Evolutionary conservation across 352 stramenopile species (phyloP).

Genomic region (Globisporangium megalacanthum): DNA sequence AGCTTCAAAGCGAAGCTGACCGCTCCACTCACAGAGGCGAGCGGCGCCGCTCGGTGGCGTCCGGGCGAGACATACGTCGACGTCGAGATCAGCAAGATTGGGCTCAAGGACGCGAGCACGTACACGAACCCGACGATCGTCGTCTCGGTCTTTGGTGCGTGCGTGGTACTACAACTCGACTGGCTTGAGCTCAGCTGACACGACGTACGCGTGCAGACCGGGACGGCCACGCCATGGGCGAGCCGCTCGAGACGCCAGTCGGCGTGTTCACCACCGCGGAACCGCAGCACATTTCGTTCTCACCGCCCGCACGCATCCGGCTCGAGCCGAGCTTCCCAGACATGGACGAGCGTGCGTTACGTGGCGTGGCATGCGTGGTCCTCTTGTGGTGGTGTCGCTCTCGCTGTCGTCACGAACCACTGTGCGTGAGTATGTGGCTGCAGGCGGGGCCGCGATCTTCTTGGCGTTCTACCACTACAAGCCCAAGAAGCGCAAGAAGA

Average conservation of each 20-base stretch:
- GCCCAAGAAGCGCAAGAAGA: constrained; percentile 71
- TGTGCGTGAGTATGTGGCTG: background rate
- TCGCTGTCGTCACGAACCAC: too few relatives aligned
- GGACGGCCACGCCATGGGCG: constrained; percentile 44
- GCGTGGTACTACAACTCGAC: background rate
- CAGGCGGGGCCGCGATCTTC: constrained; percentile 53
- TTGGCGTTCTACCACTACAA: constrained; percentile 80
- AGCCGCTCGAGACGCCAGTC: constrained; percentile 42
- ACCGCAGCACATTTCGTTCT: constrained; percentile 46
- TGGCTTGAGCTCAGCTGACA: background rate
- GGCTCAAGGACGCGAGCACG: constrained; percentile 52
- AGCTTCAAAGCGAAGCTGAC: too few relatives aligned
- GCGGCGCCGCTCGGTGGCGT: background rate
- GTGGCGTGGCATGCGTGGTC: background rate
- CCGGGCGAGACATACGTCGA: constrained; percentile 43
- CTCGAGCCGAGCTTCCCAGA: constrained; percentile 40
- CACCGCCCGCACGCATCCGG: constrained; percentile 21
- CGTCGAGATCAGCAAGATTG: constrained; percentile 46
- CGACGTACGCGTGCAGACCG: constrained; percentile 20
- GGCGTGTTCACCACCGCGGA: constrained; percentile 23
- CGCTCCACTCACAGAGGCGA: background rate
- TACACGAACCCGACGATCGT: constrained; percentile 65
- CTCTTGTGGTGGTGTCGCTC: too few relatives aligned
- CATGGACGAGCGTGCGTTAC: constrained; percentile 39
- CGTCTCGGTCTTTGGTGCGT: constrained; percentile 50